Base-by-base conservation (phyloP, 169 alveolate species). In the Plasmodium coatneyi region DNA sequence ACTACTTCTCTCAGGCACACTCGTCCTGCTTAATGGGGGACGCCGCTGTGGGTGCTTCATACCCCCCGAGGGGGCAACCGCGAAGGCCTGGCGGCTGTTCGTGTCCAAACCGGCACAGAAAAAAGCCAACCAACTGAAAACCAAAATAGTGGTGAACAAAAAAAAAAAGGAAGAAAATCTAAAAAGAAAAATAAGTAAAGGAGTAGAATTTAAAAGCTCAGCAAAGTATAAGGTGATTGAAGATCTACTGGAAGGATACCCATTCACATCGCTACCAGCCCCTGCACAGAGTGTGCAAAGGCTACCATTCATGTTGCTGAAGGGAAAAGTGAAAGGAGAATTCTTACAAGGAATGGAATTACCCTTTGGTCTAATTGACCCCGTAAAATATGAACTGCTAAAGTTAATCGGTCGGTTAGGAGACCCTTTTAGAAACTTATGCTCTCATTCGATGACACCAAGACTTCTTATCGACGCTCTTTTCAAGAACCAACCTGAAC, bases 401-500 rank as follows among this genome's bases (percentile, higher is more conserved):
- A 96, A 96, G 80, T 49, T 96, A 0, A 94, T 96, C 54, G 98
- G 98, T 14, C 84, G 91, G n/a, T 89, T 96, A n/a, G 84, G 96
- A 83, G 98, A 96, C 30, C 98, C 98, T 0, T 72, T 86, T 72
- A 92, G 83, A 25, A 95, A 96, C 34, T 82, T 96, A 30, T 94
- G 96, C 43, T 92, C 96, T 19, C 95, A 95, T 76, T 95, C 98
- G 0, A 32, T 96, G 76, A 96, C 98, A 1, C 96, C 97, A 9
- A 78, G 83, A 39, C 82, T 86, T 34, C 94, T 96, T 71, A 95
- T 90, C 7, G 95, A 84, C 34, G 78, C 96, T 60, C 76, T 96
- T 19, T 96, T 96, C 92, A 66, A 22, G 39, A 92, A 96, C 5
- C 79, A 71, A 56, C 22, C 46, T 16, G 93, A 92, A 71, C 66